Base-by-base conservation (phyloP, 352 stramenopile genomes). In the Phytopythium cucurbitacearum region DNA sequence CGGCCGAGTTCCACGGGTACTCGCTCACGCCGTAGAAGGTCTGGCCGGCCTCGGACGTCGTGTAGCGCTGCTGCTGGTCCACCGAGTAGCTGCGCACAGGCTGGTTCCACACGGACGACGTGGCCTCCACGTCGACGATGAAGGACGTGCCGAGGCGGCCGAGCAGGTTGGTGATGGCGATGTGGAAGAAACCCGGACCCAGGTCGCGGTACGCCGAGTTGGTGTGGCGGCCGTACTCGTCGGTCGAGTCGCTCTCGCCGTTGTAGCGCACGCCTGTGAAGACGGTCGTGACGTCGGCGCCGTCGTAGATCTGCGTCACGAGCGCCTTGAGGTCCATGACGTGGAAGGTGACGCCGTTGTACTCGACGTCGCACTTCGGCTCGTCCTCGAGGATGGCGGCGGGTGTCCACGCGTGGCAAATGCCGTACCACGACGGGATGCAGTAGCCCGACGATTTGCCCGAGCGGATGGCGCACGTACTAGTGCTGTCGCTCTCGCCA, bases 61-160 rank as follows among this genome's bases (percentile, higher is more conserved):
- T 56, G n/a, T 67, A 47, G 4, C 57, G 34, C 15, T 64, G 44
- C 49, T 54, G 45, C 39, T 50, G 28, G 28, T 51, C 44, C 16
- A 73, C 61, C 4, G 56, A 33, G 48, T 48, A 75, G 7, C 48
- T 58, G 3, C 53, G 50, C 12, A 72, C 52, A 2, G 63, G 60
- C 12, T 70, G 63, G 45, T 76, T 72, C 67, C 63, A 75, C 12
- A 75, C 67, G 28, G 69, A 57, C 0, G 59, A 34, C 13, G 47
- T 45, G 0, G 63, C 49, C 3, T 51, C 59, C 4, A 67, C 51
- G 16, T 72, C 64, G 45, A 72, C 48, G 7, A 76, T 56, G 48
- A 76, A 64, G 8, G 52, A 69, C 3, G 51, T 43, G 16, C 57
- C 62, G 21, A 60, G 49, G 16, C 56, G 55, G 46, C 21, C 57